Evolutionary conservation across 495 filamentous ascomycete species (phyloP), one percentile per base, ranked within the genome.

Genomic region (Annulohypoxylon maeteangense): DNA sequence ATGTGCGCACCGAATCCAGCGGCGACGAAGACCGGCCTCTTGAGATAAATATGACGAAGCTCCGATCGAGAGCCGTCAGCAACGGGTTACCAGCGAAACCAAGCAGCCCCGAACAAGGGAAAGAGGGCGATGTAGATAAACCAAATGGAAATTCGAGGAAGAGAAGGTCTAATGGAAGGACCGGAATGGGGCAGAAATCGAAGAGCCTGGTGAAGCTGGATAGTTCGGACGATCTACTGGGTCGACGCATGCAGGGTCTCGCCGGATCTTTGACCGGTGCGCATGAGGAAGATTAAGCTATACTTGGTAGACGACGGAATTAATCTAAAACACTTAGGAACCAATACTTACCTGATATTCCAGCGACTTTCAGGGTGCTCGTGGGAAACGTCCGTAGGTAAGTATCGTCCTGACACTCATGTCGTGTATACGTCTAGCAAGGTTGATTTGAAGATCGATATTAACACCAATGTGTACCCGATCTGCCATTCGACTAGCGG

Each of bases 161-260:
- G 53, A 72, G 77, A 65, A 76, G 75, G 69, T 31, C 31, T 3
- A 72, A 68, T 23, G 71, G 78, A 68, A 80, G 81, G 74, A 62
- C 47, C 7, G 62, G 76, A 56, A 54, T 73, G 64, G 62, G 69
- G 50, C 69, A 75, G 59, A 83, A 85, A 32, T 84, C 85, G 10
- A 84, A 83, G 56, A 91, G 90, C 71, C 79, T 93, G 58, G 87
- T 90, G 4, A 92, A 90, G 78, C 80, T 97, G 31, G 89, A 88
- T 29, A 97, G 92, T 75, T 89, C 91, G 67, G 93, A 96, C 66
- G 93, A 97, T 83, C 75, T 98, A 61, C 78, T 98, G 12, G 89
- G 90, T 6, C 82, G 94, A 59, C 82, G 94, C 44, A 98, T 98
- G 94, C 88, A 91, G 74, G 92, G 92, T 5, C 78, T 98, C 25